A percentile compares a stretch with the other conserved stretches of the same genome.
phyloP scores from a whole-genome alignment of 108 stramenopile species.

The Cylindrotheca fusiformis region DNA sequence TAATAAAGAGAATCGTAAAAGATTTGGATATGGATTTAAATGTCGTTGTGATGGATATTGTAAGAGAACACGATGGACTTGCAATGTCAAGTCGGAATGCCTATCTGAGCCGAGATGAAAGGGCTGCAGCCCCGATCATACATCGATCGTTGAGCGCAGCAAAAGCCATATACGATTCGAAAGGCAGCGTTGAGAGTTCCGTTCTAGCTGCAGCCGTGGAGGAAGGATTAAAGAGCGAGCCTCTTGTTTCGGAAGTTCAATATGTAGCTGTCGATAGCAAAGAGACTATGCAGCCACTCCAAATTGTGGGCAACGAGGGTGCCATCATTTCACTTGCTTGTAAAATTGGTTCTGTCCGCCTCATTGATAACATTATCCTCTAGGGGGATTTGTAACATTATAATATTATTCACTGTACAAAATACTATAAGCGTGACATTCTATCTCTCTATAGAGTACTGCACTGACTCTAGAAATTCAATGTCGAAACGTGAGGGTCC shows the following conservation, averaged over 20 bases:
- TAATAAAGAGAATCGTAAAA: slow-evolving; percentile 80
- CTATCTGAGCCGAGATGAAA: slow-evolving; percentile 80
- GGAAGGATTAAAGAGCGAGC: slow-evolving; percentile 53
- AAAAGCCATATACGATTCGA: slow-evolving; percentile 33
- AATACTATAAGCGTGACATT: too few relatives aligned
- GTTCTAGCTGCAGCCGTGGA: slow-evolving; percentile 39
- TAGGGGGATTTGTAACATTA: too few relatives aligned
- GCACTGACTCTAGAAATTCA: too few relatives aligned
- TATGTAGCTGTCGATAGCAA: slow-evolving; percentile 79
- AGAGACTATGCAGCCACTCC: slow-evolving; percentile 72
- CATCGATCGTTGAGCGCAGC: slow-evolving; percentile 74
- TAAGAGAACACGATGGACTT: slow-evolving; percentile 91
- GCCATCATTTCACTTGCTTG: slow-evolving; percentile 80
- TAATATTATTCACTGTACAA: too few relatives aligned
- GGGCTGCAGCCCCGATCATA: slow-evolving; percentile 77
- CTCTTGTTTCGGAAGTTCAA: slow-evolving; percentile 76
- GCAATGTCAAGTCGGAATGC: slow-evolving; percentile 97
- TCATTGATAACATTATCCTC: slow-evolving; percentile 88
- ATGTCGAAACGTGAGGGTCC: too few relatives aligned
- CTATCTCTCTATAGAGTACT: too few relatives aligned
- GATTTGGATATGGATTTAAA: slow-evolving; percentile 86
- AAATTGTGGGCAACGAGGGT: slow-evolving; percentile 42
- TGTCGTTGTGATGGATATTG: slow-evolving; percentile 72
- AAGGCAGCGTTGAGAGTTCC: slow-evolving; percentile 10
- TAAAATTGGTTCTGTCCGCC: slow-evolving; percentile 74